Percentiles rank a stretch among this genome's conserved stretches.
Evolutionary conservation across 805 yeast genomes (phyloP).

Genomic region (Zygosaccharomyces rouxii): DNA sequence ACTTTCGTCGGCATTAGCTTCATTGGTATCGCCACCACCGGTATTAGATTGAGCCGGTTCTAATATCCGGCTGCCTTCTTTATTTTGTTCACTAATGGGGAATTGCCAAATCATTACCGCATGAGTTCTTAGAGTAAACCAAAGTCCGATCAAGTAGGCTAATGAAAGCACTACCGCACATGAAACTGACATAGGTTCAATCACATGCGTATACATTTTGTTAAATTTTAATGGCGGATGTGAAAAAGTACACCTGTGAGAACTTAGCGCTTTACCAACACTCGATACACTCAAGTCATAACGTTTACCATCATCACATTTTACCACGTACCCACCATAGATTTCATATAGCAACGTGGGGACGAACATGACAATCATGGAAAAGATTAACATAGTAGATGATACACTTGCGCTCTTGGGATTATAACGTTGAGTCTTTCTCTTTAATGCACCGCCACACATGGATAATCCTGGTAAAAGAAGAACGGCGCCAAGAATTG

Average conservation of each 20-base stretch:
- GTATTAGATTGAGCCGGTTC: constrained; percentile 1
- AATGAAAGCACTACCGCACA: constrained; percentile 78
- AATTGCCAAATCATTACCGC: constrained; percentile 95
- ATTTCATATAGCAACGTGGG: constrained; percentile 89
- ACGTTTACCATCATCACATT: constrained; percentile 44
- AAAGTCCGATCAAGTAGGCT: constrained; percentile 82
- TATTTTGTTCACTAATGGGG: constrained; percentile 40
- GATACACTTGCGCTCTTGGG: constrained; percentile 97
- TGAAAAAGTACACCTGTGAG: constrained; percentile 58
- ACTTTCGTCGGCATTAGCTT: constrained; percentile 32
- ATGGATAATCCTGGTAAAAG: constrained; percentile 90
- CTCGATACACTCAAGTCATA: constrained; percentile 27
- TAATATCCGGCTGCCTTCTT: constrained; percentile 19
- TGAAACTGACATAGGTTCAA: constrained; percentile 75
- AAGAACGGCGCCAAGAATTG: constrained; percentile 86
- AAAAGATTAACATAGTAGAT: constrained; percentile 89
- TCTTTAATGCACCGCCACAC: constrained; percentile 93
- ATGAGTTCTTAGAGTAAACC: constrained; percentile 92
- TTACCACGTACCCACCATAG: constrained; percentile 78
- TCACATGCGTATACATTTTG: constrained; percentile 56
- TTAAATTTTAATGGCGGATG: constrained; percentile 75
- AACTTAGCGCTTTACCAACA: constrained; percentile 42
- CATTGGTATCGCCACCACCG: constrained; percentile 12
- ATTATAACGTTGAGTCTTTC: constrained; percentile 92
- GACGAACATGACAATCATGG: constrained; percentile 84